These are phyloP conservation scores for Zygosaccharomyces sapae DNA, from an alignment of 1,139 yeast species.

Conservation along the genomic window DNA sequence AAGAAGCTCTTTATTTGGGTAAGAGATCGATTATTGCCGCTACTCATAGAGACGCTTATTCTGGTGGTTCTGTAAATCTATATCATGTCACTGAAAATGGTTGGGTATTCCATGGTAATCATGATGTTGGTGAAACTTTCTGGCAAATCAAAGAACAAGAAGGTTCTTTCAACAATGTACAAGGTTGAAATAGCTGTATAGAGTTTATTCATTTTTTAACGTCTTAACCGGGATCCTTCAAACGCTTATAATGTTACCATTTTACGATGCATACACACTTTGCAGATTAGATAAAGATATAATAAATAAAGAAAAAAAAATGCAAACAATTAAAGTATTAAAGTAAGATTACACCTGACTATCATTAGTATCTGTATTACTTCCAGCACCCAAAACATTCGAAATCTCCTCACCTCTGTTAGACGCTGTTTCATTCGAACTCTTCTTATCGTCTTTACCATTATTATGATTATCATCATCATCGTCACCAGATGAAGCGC, in stretches of 20 bases:
- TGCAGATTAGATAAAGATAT: background rate
- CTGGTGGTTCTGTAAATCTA: conserved; percentile 93
- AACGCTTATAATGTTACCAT: background rate
- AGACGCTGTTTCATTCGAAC: conserved; percentile 9
- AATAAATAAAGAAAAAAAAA: background rate
- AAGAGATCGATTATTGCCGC: conserved; percentile 96
- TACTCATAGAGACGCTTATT: conserved; percentile 95
- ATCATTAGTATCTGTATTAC: conserved; percentile 1
- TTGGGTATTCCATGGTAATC: conserved; percentile 94
- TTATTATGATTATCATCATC: conserved; percentile 9
- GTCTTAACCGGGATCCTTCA: background rate
- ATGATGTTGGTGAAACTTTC: conserved; percentile 84
- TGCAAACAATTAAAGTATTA: conserved; percentile 1
- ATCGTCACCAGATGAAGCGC: conserved; percentile 10
- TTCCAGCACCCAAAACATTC: background rate
- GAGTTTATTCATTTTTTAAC: background rate
- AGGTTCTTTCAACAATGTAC: conserved; percentile 85
- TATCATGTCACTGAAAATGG: conserved; percentile 92
- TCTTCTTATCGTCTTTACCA: conserved; percentile 4
- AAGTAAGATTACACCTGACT: conserved; percentile 2
- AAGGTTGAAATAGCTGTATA: conserved; percentile 42
- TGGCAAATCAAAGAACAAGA: conserved; percentile 90
- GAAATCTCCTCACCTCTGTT: conserved; percentile 4
- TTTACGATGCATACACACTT: conserved; percentile 2
- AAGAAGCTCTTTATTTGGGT: conserved; percentile 90